phyloP scores from a whole-genome alignment of 2,329 filamentous ascomycete genomes.

The Camillea tinctor region DNA sequence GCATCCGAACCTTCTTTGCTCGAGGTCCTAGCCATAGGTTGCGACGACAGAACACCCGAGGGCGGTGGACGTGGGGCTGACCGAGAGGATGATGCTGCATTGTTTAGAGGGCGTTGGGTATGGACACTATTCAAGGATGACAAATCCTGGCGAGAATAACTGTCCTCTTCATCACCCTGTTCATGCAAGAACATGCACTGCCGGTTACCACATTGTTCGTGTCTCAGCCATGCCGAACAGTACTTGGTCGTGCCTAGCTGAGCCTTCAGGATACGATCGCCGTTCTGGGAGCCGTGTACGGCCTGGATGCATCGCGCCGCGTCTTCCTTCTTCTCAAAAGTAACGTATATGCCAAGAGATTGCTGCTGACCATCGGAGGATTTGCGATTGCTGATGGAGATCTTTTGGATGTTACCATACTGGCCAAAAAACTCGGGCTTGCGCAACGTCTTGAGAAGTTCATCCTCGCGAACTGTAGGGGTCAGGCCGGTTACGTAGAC shows the following conservation, averaged over 20 bases:
- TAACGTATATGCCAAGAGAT: constrained; percentile 97
- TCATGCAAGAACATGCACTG: constrained; percentile 99
- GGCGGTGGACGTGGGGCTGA: constrained; percentile 53
- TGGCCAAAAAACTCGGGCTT: constrained; percentile 95
- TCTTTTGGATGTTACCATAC: constrained; percentile 97
- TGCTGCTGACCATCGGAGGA: constrained; percentile 72
- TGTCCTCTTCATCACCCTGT: constrained; percentile 96
- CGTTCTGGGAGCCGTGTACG: constrained; percentile 90
- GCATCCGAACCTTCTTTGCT: constrained; percentile 74
- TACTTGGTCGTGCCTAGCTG: constrained; percentile 93
- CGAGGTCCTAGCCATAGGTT: constrained; percentile 71
- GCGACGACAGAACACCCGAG: constrained; percentile 43
- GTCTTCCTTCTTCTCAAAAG: constrained; percentile 88
- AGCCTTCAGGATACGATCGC: constrained; percentile 78
- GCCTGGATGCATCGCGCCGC: constrained; percentile 86
- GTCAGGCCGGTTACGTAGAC: constrained; percentile 96
- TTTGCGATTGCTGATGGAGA: constrained; percentile 95
- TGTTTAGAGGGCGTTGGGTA: constrained; percentile 67
- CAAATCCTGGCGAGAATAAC: constrained; percentile 89
- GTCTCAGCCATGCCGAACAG: constrained; percentile 92
- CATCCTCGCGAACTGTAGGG: constrained; percentile 88
- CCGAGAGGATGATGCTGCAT: constrained; percentile 51
- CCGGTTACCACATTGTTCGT: constrained; percentile 90
- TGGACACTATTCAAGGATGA: constrained; percentile 92
- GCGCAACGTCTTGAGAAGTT: constrained; percentile 83